Evolutionary conservation across 805 yeast species (phyloP).

Genomic region (Candida dendrica): DNA sequence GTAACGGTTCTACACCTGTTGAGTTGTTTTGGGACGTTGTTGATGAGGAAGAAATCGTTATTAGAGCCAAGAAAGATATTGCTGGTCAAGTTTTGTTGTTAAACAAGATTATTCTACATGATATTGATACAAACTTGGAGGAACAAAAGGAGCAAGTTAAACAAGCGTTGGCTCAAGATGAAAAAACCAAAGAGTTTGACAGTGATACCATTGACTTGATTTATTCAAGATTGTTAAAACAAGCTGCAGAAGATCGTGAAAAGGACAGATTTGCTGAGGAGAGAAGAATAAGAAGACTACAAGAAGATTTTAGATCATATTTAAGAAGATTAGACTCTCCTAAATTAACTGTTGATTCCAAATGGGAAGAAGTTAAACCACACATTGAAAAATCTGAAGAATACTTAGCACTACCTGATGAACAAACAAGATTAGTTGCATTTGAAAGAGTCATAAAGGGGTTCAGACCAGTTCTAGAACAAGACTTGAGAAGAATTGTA

Average conservation of each 20-base stretch:
- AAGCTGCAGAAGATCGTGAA: constrained; percentile 17
- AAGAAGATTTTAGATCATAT: constrained; percentile 19
- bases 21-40: constrained; percentile 72
- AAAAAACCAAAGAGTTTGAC: constrained; percentile 20
- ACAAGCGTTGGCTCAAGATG: constrained; percentile 13
- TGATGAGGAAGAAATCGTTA: constrained; percentile 49
- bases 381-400: constrained; percentile 25
- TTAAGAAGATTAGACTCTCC: constrained; percentile 18
- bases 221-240: constrained; percentile 20
- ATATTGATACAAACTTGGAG: constrained; percentile 12
- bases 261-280: constrained; percentile 12
- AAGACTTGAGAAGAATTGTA: constrained; percentile 1
- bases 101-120: constrained; percentile 18
- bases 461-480: constrained; percentile 13
- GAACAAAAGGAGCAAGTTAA: constrained; percentile 8
- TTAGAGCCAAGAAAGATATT: constrained; percentile 54
- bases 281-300: constrained; percentile 14
- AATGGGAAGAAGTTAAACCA: constrained; percentile 30
- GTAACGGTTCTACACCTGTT: constrained; percentile 66
- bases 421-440: constrained; percentile 19
- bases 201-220: constrained; percentile 22
- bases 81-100: constrained; percentile 44
- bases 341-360: constrained; percentile 17
- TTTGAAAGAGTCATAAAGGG: constrained; percentile 28
- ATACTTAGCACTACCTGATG: constrained; percentile 27